phyloP scores from a whole-genome alignment of 805 yeast genomes.

The Spathaspora arborariae region DNA sequence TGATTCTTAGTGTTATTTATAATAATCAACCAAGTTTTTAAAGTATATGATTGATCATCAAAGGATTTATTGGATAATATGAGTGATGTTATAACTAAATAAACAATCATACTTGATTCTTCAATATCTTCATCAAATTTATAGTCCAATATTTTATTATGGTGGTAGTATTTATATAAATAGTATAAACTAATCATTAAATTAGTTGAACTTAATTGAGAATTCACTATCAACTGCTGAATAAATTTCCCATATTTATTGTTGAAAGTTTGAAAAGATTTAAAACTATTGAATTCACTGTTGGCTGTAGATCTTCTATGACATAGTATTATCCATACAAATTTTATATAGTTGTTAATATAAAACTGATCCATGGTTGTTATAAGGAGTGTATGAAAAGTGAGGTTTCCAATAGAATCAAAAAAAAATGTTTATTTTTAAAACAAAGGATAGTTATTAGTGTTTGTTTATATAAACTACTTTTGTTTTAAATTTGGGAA shows the following conservation, averaged over 20 bases:
- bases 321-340: conserved; percentile 6
- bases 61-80: conserved; percentile 38
- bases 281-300: not conserved
- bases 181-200: conserved; percentile 23
- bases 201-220: conserved; percentile 20
- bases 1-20: conserved; percentile 12
- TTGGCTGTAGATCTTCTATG: not conserved
- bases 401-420: not conserved
- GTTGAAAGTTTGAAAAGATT: conserved; percentile 4
- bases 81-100: conserved; percentile 22
- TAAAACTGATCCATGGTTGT: conserved; percentile 9
- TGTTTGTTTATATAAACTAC: not conserved
- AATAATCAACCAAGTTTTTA: conserved; percentile 46
- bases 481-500: not conserved
- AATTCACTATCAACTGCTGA: conserved; percentile 8
- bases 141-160: conserved; percentile 6
- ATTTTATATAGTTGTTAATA: conserved; percentile 5
- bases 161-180: conserved; percentile 17
- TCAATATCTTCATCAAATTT: not conserved
- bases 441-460: not conserved
- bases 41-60: conserved; percentile 49
- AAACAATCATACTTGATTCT: conserved; percentile 14
- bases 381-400: not conserved
- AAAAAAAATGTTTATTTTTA: not conserved
- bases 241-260: conserved; percentile 8